These are phyloP conservation scores for Aspergillus japonicus DNA, from an alignment of 2,329 filamentous ascomycete species.

Conservation along the genomic window DNA sequence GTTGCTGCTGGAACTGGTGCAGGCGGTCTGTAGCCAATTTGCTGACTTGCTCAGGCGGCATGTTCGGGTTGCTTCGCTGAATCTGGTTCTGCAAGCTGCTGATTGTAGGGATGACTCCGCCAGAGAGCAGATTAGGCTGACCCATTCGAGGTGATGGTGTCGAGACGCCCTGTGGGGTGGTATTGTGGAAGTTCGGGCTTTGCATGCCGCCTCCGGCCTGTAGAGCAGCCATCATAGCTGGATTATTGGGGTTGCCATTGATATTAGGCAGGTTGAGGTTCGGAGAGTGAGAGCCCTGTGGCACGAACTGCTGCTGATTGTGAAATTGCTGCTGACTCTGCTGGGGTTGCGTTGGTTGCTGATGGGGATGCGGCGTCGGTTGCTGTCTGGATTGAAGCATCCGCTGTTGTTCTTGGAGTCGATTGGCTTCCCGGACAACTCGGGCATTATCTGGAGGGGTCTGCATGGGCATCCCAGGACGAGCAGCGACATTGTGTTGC, in stretches of 20 bases:
- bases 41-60: conserved; percentile 55
- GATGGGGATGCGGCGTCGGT: conserved; percentile 28
- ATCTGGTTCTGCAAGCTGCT: conserved; percentile 55
- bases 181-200: conserved; percentile 45
- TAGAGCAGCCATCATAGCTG: conserved; percentile 47
- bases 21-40: conserved; percentile 54
- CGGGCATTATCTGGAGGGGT: conserved; percentile 52
- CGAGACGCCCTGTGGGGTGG: conserved; percentile 40
- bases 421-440: conserved; percentile 48
- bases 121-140: conserved; percentile 52
- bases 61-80: conserved; percentile 51
- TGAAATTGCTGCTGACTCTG: conserved; percentile 36
- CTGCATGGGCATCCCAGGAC: conserved; percentile 52
- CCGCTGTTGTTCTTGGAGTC: conserved; percentile 54
- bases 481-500: conserved; percentile 44
- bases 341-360: conserved; percentile 32
- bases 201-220: conserved; percentile 44
- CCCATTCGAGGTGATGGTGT: conserved; percentile 49
- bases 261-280: conserved; percentile 45
- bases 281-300: conserved; percentile 46
- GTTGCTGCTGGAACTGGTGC: conserved; percentile 47
- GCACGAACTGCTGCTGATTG: conserved; percentile 40
- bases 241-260: conserved; percentile 41
- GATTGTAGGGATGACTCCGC: conserved; percentile 55
- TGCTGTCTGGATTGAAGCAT: conserved; percentile 58